Percentiles rank a stretch among this genome's conserved stretches.
These are phyloP conservation scores for Leishmania turanica DNA, from an alignment of 208 protist genomes.

Conservation along the genomic window DNA sequence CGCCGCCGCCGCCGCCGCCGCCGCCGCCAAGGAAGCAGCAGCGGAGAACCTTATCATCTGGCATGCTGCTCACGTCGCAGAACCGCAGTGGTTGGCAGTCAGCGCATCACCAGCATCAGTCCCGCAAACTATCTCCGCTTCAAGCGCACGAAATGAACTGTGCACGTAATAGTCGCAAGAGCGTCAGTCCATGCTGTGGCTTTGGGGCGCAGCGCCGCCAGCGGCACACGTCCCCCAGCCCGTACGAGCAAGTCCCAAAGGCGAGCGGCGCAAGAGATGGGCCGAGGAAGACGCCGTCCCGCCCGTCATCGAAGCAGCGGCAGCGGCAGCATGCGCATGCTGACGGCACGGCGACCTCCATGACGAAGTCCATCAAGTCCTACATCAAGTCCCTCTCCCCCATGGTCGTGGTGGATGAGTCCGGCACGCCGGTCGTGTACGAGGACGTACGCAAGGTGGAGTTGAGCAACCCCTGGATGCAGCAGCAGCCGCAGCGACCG, in stretches of 20 bases:
- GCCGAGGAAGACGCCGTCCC: background rate
- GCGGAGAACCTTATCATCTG: background rate
- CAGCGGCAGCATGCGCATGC: background rate
- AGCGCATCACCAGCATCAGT: background rate
- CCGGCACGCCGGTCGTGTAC: background rate
- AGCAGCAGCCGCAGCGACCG: background rate
- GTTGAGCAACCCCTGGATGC: background rate
- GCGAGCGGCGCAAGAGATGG: background rate
- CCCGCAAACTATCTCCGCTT: background rate
- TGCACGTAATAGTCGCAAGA: background rate
- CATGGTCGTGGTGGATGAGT: constrained; percentile 6
- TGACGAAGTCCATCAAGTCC: background rate
- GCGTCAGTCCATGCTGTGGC: background rate
- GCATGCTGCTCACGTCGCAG: background rate
- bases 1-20: constrained; percentile 7
- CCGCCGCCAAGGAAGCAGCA: background rate
- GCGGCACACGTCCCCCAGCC: constrained; percentile 3
- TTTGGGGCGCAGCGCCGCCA: background rate
- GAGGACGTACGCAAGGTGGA: constrained; percentile 5
- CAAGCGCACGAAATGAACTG: constrained; percentile 2
- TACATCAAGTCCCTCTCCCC: constrained; percentile 12
- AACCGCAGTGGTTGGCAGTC: background rate
- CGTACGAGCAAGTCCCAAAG: constrained; percentile 9
- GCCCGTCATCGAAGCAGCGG: background rate
- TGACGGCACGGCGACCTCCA: background rate